Evolutionary conservation across 768 basidiomycete species (phyloP), one percentile per base, ranked within the genome.

Genomic region (Chalciporus piperatus): DNA sequence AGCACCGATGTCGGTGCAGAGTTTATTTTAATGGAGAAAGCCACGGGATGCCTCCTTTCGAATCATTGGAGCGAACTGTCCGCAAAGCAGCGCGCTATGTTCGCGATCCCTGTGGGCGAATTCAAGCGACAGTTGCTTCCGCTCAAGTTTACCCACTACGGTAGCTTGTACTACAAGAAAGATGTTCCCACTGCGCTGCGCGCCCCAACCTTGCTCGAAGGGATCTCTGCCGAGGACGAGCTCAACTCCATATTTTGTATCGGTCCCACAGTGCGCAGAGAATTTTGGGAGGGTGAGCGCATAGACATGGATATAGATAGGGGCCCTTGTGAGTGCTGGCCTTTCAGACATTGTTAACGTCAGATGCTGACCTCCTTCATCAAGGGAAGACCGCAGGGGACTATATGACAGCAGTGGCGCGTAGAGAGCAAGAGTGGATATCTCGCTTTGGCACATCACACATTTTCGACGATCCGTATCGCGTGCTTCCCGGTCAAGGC

Each of bases 21-120:
- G 45, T 73, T 59, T 50, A 71, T 73, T 43, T 55, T 73, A 32
- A 67, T 69, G 67, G 71, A 73, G 57, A 58, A 63, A 32, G 51
- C 59, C 37, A 32, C 53, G 42, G 71, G 64, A 16, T 60, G 64
- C 17, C 44, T 48, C 17, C 46, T 66, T 23, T 32, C 33, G 40
- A 45, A 49, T 16, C 43, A 57, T 14, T 66, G 59, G 64, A 35
- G n/a, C 11, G 42, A 38, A 17, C 50, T 63, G n/a, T 16, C 45
- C 35, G 28, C 12, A 30, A 45, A 42, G 39, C 23, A 38, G 20
- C 51, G 13, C 55, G 27, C 3, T 17, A 38, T 38, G 32, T 50
- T 67, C 35, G 48, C 68, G 6, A 51, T 54, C 16, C 48, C 50
- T 17, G 41, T 66, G 32, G 39, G 66, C 28, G 52, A 55, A 14